Percentiles rank a stretch among this genome's conserved stretches.
phyloP scores from a whole-genome alignment of 2,329 filamentous ascomycete species.

The Pseudogymnoascus pannorum region DNA sequence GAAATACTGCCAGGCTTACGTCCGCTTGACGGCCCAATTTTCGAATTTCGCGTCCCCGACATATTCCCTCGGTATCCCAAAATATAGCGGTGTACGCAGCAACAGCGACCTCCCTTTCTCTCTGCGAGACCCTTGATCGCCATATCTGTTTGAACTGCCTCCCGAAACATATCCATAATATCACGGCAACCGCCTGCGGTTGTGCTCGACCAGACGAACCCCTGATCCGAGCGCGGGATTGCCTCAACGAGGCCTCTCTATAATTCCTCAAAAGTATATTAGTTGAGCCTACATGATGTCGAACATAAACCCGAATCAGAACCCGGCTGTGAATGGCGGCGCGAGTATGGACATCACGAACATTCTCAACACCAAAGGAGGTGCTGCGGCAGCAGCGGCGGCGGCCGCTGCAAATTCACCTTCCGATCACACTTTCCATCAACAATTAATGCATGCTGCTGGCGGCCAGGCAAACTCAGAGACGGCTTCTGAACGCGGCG shows the following conservation, averaged over 20 bases:
- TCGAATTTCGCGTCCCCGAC: constrained; percentile 1
- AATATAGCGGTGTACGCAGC: not conserved
- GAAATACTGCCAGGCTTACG: not conserved
- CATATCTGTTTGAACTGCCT: not conserved
- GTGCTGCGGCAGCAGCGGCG: constrained; percentile 24
- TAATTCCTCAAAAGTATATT: constrained; percentile 18
- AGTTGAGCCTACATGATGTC: constrained; percentile 13
- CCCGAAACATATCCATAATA: not conserved
- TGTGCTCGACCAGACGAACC: constrained; percentile 21
- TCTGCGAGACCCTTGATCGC: not conserved
- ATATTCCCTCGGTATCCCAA: not conserved
- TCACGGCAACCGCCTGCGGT: not conserved
- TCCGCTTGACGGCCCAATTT: not conserved
- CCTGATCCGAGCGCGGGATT: constrained; percentile 26
- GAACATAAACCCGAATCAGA: constrained; percentile 9
- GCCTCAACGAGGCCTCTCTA: not conserved
- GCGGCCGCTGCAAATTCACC: constrained; percentile 20
- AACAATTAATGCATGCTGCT: constrained; percentile 27
- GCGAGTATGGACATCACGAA: constrained; percentile 30
- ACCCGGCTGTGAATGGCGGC: constrained; percentile 8
- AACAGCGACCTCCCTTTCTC: not conserved
- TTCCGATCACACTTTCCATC: constrained; percentile 29
- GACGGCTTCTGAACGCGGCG: constrained; percentile 28
- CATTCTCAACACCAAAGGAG: constrained; percentile 31
- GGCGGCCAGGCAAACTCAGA: constrained; percentile 28